These are phyloP conservation scores for Cryphonectria parasitica DNA, from an alignment of 2,329 filamentous ascomycete genomes.

Conservation along the genomic window DNA sequence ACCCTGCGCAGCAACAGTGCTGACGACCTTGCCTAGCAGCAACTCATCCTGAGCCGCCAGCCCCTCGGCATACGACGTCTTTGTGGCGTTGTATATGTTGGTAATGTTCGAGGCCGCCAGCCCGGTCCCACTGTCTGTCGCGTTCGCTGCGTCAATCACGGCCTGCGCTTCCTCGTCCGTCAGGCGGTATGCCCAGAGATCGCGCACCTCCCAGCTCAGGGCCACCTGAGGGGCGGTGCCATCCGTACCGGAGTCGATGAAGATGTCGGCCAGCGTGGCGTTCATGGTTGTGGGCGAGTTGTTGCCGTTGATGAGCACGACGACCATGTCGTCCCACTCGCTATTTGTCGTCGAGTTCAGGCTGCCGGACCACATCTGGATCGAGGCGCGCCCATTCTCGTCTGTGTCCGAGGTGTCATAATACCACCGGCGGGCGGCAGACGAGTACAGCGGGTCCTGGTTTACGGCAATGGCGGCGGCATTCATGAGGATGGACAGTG, in stretches of 20 bases:
- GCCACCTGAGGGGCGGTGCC: conserved; percentile 46
- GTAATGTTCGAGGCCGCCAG: conserved; percentile 30
- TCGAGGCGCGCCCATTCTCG: conserved; percentile 48
- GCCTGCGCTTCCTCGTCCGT: conserved; percentile 45
- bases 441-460: conserved; percentile 28
- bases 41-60: conserved; percentile 45
- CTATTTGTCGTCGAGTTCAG: conserved; percentile 46
- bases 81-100: conserved; percentile 51
- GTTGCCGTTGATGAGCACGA: conserved; percentile 54
- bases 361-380: conserved; percentile 53
- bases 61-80: conserved; percentile 51
- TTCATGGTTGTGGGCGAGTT: conserved; percentile 49
- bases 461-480: conserved; percentile 48
- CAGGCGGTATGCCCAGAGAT: conserved; percentile 62
- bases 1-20: conserved; percentile 46
- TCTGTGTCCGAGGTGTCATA: conserved; percentile 39
- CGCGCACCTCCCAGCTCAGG: conserved; percentile 55
- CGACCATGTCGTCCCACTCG: conserved; percentile 47
- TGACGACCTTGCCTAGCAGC: conserved; percentile 51
- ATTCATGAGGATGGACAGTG: conserved; percentile 46
- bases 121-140: conserved; percentile 36
- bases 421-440: conserved; percentile 30
- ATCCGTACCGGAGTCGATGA: conserved; percentile 49
- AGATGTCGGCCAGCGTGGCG: conserved; percentile 56
- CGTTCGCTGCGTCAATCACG: conserved; percentile 47